Base-by-base conservation (phyloP, 805 yeast genomes). In the Lachancea lanzarotensis region DNA sequence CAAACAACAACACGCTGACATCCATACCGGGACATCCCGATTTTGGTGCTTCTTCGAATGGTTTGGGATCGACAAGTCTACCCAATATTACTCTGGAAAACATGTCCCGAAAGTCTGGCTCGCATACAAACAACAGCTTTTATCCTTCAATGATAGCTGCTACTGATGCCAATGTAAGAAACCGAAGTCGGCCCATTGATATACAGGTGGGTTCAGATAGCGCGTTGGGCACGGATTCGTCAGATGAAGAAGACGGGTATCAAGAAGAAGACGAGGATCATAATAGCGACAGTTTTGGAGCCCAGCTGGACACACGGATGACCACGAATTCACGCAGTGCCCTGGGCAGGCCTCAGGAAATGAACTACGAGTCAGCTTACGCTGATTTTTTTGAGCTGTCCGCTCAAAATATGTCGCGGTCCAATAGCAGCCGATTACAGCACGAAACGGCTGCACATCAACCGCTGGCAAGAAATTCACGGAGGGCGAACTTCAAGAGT, bases 1-100 rank as follows among this genome's bases (percentile, higher is more conserved):
- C 46, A 8, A 43, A 32, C 9, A 36, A 36, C 31, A 26, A 36
- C 19, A 35, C 38, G 4, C 32, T 35, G 11, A 25, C 32, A 3
- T 5, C 36, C 4, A 20, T 12, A 17, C 41, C 27, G 20, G 15
- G 15, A 12, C 31, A 42, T 42, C 37, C 17, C 10, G 45, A 42
- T 15, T 30, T 36, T 9, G 19, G 19, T 31, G 13, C 32, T 10
- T 37, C 45, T 3, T 25, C 30, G 15, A 42, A 37, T 30, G 37
- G 42, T 3, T 25, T 43, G 12, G 46, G 46, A 17, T 43, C 46
- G 26, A 49, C 50, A 20, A 52, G 56, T 42, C 42, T 54, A 10
- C 63, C 56, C 15, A 57, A 52, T 40, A 40, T 54, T 30, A 44
- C 52, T 10, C 43, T 50, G 39, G 62, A 53, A 22, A 49, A 47